These are phyloP conservation scores for Annulohypoxylon nitens DNA, from an alignment of 495 filamentous ascomycete species.

Conservation along the genomic window DNA sequence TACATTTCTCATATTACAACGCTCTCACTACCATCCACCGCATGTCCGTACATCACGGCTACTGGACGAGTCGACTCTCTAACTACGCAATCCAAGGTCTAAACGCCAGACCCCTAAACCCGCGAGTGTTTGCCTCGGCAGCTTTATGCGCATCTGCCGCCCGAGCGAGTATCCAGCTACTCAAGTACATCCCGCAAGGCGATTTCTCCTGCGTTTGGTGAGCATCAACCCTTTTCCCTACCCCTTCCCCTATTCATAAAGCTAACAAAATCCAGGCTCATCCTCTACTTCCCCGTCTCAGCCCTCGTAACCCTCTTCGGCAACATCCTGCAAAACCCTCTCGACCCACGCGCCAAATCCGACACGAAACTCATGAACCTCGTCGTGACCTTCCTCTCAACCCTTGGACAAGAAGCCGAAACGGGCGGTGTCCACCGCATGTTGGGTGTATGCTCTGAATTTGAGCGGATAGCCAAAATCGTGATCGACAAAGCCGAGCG, in stretches of 20 bases:
- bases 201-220: conserved; percentile 97
- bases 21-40: conserved; percentile 97
- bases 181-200: conserved; percentile 95
- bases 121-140: conserved; percentile 93
- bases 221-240: conserved; percentile 52
- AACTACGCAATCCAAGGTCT: conserved; percentile 95
- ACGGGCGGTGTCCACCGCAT: conserved; percentile 92
- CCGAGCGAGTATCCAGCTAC: conserved; percentile 89
- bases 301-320: conserved; percentile 96
- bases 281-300: conserved; percentile 97
- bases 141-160: conserved; percentile 92
- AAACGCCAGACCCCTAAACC: conserved; percentile 90
- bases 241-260: conserved; percentile 9
- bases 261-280: conserved; percentile 73
- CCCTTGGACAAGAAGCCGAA: conserved; percentile 78
- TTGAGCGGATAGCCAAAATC: conserved; percentile 92
- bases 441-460: conserved; percentile 92
- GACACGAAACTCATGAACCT: conserved; percentile 92
- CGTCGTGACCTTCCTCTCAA: conserved; percentile 87
- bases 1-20: conserved; percentile 98
- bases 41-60: conserved; percentile 98
- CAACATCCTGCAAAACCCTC: conserved; percentile 96
- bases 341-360: conserved; percentile 86
- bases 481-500: conserved; percentile 92
- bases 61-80: conserved; percentile 95